Evolutionary conservation across 2,329 filamentous ascomycete genomes (phyloP).

Genomic region (Hymenoscyphus scutula): DNA sequence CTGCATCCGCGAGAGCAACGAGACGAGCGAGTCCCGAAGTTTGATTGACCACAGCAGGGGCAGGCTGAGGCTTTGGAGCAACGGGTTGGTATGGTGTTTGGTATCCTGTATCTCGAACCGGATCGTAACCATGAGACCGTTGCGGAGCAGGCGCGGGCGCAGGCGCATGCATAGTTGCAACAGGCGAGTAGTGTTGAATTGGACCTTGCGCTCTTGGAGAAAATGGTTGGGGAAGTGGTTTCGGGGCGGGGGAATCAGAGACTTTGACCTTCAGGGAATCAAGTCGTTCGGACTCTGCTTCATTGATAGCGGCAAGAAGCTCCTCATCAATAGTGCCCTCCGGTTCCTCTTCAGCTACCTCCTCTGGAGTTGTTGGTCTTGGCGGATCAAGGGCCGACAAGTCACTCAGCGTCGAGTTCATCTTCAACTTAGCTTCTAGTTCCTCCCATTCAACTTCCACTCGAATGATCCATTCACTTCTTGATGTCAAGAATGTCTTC

Average conservation of each 20-base stretch:
- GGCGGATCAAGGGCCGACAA: constrained; percentile 15
- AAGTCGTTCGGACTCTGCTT: constrained; percentile 7
- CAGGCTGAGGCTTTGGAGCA: constrained; percentile 14
- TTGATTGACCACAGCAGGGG: constrained; percentile 13
- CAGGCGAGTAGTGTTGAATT: background rate
- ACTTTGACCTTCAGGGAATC: constrained; percentile 11
- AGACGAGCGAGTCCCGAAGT: constrained; percentile 11
- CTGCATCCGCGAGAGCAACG: constrained; percentile 17
- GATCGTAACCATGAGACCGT: constrained; percentile 21
- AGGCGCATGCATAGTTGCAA: constrained; percentile 6
- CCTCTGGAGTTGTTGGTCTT: constrained; percentile 6
- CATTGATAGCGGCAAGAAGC: constrained; percentile 18
- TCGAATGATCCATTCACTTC: constrained; percentile 16
- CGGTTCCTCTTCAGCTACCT: constrained; percentile 7
- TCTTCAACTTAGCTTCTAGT: constrained; percentile 13
- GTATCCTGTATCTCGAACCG: constrained; percentile 21
- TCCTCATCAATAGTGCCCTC: constrained; percentile 5
- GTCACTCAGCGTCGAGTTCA: constrained; percentile 14
- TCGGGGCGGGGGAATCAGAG: constrained; percentile 6
- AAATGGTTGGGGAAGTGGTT: constrained; percentile 14
- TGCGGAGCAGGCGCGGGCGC: constrained; percentile 17
- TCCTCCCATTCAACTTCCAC: constrained; percentile 14
- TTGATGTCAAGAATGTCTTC: constrained; percentile 16
- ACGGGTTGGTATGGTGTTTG: constrained; percentile 17
- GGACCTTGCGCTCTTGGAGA: background rate